Percentiles rank a stretch among this genome's conserved stretches.
These are phyloP conservation scores for Falciphora oryzae DNA, from an alignment of 2,329 filamentous ascomycete genomes.

Conservation along the genomic window DNA sequence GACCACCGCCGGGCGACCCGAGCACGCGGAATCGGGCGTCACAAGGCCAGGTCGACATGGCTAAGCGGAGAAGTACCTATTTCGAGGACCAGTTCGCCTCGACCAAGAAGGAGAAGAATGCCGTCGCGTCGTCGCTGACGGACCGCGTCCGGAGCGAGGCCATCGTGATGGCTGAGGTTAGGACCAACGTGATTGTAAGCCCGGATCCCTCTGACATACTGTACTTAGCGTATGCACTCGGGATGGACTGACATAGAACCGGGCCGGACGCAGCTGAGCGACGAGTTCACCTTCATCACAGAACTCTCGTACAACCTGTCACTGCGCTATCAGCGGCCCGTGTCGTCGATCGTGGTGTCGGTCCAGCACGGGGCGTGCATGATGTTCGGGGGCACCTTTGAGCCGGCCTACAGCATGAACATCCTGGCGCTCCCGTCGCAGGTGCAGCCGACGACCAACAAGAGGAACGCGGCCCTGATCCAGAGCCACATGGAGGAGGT, in stretches of 20 bases:
- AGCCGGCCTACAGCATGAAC: slow-evolving; percentile 73
- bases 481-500: slow-evolving; percentile 69
- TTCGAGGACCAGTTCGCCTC: slow-evolving; percentile 39
- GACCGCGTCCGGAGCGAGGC: slow-evolving; percentile 48
- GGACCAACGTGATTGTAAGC: slow-evolving; percentile 58
- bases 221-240: neutral
- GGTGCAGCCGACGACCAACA: slow-evolving; percentile 69
- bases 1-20: slow-evolving; percentile 33
- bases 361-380: slow-evolving; percentile 72
- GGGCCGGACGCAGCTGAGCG: slow-evolving; percentile 52
- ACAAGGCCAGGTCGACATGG: slow-evolving; percentile 26
- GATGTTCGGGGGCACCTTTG: slow-evolving; percentile 67
- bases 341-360: slow-evolving; percentile 67
- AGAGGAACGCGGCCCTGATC: slow-evolving; percentile 67
- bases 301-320: slow-evolving; percentile 69
- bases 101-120: slow-evolving; percentile 23
- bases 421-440: slow-evolving; percentile 65
- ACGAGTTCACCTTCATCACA: slow-evolving; percentile 69
- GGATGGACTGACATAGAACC: neutral
- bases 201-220: neutral
- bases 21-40: slow-evolving; percentile 24
- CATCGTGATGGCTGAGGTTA: slow-evolving; percentile 57
- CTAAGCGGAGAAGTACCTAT: slow-evolving; percentile 35
- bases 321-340: slow-evolving; percentile 66
- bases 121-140: slow-evolving; percentile 22